Evolutionary conservation across 305 asterid genomes (phyloP).

Genomic region (Fraxinus albicans): DNA sequence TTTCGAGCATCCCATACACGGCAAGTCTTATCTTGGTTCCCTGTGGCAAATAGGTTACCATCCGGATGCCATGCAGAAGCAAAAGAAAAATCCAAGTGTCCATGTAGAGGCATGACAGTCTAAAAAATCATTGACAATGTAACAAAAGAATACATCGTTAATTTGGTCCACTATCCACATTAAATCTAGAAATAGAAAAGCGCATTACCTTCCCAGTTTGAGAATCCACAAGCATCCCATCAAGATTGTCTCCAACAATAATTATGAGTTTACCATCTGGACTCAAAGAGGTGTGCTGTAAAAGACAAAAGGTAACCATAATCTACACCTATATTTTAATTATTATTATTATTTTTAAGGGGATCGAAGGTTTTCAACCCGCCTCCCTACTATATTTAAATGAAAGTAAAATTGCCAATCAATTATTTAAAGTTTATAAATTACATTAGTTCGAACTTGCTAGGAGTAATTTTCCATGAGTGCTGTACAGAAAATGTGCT

Average conservation of each 20-base stretch:
- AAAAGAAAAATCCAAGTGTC: slow-evolving; percentile 67
- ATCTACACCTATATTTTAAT: background rate
- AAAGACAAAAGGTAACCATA: background rate
- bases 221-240: slow-evolving; percentile 49
- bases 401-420: background rate
- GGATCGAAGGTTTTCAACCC: background rate
- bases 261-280: slow-evolving; percentile 49
- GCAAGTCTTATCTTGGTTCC: slow-evolving; percentile 81
- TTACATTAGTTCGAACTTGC: background rate
- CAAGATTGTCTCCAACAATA: slow-evolving; percentile 52
- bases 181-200: background rate
- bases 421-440: background rate
- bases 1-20: slow-evolving; percentile 71
- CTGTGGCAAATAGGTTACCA: slow-evolving; percentile 65
- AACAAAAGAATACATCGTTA: background rate
- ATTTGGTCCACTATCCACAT: background rate
- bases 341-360: background rate
- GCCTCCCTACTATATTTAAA: background rate
- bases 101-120: slow-evolving; percentile 45
- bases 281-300: slow-evolving; percentile 50
- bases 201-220: slow-evolving; percentile 49
- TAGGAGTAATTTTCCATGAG: background rate
- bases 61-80: slow-evolving; percentile 85
- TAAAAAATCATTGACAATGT: slow-evolving; percentile 21
- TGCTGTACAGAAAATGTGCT: slow-evolving; percentile 8